Base-by-base conservation (phyloP, 805 yeast genomes). In the Yarrowia sp. region DNA sequence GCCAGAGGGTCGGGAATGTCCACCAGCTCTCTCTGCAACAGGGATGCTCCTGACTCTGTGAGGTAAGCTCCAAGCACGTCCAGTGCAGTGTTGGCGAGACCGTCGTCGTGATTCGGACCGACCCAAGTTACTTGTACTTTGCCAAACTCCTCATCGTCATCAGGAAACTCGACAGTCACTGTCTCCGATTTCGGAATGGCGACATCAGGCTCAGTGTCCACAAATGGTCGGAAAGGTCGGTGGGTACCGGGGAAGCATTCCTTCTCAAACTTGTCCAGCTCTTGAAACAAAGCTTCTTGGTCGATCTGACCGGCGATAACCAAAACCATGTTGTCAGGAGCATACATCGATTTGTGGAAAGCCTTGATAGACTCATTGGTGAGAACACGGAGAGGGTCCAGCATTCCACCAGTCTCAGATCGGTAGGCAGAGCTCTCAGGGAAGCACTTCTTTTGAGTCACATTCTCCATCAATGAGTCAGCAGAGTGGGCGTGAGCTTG, bases 401-500 rank as follows among this genome's bases (percentile, higher is more conserved):
- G 86, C 58, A 92, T 78, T 0, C 99, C 99, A 65, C 99, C 99
- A 9, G 98, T 94, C 75, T 95, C 98, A 9, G 95, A 87, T 12
- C 92, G 85, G 76, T 94, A 95, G 2, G 97, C 98, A 24, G 94
- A 89, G 0, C 82, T 80, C 13, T 80, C 75, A 70, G 86, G 79
- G 68, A 74, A 80, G 39, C 79, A 68, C 33, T 74, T 67, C 67
- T 74, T 73, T 60, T 77, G 75, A 3, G 74, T 71, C 65, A 85
- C 86, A 70, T 90, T 79, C 71, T 82, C 84, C 2, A 88, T 75
- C 13, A 88, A 79, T 71, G 89, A 89, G 85, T 87, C 87, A 15
- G 93, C 84, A 70, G 89, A 90, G 73, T 86, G 86, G 76, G 92
- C 97, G 68, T 90, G 87, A 34, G 92, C 98, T 74, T 91, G 97